These are phyloP conservation scores for Amanita brunnescens DNA, from an alignment of 768 basidiomycete species.

Conservation along the genomic window DNA sequence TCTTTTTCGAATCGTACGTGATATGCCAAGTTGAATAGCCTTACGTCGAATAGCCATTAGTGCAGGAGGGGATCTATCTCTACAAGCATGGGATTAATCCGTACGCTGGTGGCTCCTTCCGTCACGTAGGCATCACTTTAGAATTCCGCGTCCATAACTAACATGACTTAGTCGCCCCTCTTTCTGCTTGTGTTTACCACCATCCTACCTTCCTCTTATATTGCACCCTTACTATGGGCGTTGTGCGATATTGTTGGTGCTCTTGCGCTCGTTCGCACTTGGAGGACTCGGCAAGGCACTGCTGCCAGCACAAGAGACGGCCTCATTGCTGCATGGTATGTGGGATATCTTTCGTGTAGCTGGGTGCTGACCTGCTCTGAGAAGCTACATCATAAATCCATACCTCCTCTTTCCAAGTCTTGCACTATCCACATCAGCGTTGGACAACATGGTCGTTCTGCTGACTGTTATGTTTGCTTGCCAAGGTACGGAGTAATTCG, in stretches of 20 bases:
- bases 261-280: slow-evolving; percentile 58
- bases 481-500: slow-evolving; percentile 33
- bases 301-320: slow-evolving; percentile 41
- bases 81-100: slow-evolving; percentile 73
- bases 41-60: slow-evolving; percentile 29
- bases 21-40: neutral
- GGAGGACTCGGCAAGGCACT: slow-evolving; percentile 52
- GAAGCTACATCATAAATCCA: slow-evolving; percentile 84
- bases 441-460: slow-evolving; percentile 72
- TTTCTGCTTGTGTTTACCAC: slow-evolving; percentile 70
- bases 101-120: slow-evolving; percentile 79
- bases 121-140: slow-evolving; percentile 49
- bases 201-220: slow-evolving; percentile 45
- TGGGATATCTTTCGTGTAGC: slow-evolving; percentile 7
- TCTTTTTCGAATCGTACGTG: slow-evolving; percentile 67
- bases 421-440: slow-evolving; percentile 71
- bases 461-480: slow-evolving; percentile 62
- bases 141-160: neutral
- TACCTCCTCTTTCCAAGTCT: slow-evolving; percentile 76
- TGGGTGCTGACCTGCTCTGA: neutral
- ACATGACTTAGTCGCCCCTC: slow-evolving; percentile 62
- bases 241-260: slow-evolving; percentile 59
- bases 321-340: slow-evolving; percentile 61
- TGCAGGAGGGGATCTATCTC: slow-evolving; percentile 85
- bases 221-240: slow-evolving; percentile 60